Percentiles rank a stretch among this genome's conserved stretches.
Evolutionary conservation across 495 filamentous ascomycete genomes (phyloP).

Genomic region (Podospora pseudopauciseta): DNA sequence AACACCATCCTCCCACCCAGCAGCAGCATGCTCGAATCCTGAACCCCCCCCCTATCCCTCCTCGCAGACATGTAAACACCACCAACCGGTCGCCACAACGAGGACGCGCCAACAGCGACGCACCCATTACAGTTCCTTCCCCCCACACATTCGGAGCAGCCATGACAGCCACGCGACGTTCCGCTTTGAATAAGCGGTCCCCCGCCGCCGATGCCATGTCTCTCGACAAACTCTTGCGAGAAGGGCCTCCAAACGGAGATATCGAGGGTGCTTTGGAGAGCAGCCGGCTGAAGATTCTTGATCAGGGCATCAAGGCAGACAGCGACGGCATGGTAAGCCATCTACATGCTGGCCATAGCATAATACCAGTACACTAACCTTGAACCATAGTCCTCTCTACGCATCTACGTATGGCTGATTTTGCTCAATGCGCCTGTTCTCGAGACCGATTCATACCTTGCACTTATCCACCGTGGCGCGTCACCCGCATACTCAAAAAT

Average conservation of each 20-base stretch:
- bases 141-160: constrained; percentile 30
- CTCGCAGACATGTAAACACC: constrained; percentile 34
- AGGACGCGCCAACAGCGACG: constrained; percentile 72
- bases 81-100: constrained; percentile 52
- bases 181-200: constrained; percentile 52
- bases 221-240: constrained; percentile 62
- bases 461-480: constrained; percentile 85
- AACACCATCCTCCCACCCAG: constrained; percentile 20
- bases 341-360: neutral
- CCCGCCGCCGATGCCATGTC: constrained; percentile 59
- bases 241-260: constrained; percentile 69
- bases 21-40: constrained; percentile 15
- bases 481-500: constrained; percentile 96
- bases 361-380: neutral
- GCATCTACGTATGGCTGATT: constrained; percentile 94
- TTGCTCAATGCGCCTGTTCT: constrained; percentile 81
- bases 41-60: constrained; percentile 15
- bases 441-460: constrained; percentile 80
- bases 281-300: constrained; percentile 71
- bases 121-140: constrained; percentile 33
- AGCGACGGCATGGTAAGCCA: constrained; percentile 80
- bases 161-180: constrained; percentile 40
- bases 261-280: constrained; percentile 64
- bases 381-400: constrained; percentile 68
- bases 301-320: constrained; percentile 75